These are phyloP conservation scores for Xylariaceae sp. DNA, from an alignment of 2,329 filamentous ascomycete genomes.

Conservation along the genomic window DNA sequence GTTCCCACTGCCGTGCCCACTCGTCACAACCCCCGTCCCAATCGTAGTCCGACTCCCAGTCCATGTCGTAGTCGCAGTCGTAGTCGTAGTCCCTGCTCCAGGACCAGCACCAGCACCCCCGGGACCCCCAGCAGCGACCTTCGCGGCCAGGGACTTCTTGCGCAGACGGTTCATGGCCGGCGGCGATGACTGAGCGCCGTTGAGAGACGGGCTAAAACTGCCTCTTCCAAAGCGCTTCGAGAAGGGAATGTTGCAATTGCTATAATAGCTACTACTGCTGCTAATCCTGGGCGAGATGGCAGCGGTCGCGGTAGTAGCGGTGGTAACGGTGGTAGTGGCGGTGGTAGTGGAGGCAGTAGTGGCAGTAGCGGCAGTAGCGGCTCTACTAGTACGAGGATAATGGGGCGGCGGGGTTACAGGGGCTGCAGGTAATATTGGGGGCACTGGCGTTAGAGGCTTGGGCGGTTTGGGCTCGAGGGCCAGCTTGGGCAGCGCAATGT, in stretches of 20 bases:
- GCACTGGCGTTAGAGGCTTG: background rate
- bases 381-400: background rate
- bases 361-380: background rate
- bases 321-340: background rate
- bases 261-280: background rate
- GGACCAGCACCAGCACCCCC: background rate
- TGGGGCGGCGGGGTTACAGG: conserved; percentile 28
- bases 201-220: conserved; percentile 28
- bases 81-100: background rate
- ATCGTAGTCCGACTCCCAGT: too few relatives aligned
- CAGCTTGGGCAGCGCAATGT: background rate
- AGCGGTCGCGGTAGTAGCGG: background rate
- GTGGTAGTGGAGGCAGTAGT: background rate
- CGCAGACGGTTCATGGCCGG: conserved; percentile 25
- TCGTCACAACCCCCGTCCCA: background rate
- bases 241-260: conserved; percentile 16
- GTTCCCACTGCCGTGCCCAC: background rate
- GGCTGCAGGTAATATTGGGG: conserved; percentile 21
- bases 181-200: conserved; percentile 18
- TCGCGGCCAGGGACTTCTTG: conserved; percentile 23
- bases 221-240: conserved; percentile 28
- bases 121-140: background rate
- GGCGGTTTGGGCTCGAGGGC: background rate
- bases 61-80: background rate
- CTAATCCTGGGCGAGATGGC: background rate